Evolutionary conservation across 768 basidiomycete species (phyloP).

Genomic region (Mrakia gelida): DNA sequence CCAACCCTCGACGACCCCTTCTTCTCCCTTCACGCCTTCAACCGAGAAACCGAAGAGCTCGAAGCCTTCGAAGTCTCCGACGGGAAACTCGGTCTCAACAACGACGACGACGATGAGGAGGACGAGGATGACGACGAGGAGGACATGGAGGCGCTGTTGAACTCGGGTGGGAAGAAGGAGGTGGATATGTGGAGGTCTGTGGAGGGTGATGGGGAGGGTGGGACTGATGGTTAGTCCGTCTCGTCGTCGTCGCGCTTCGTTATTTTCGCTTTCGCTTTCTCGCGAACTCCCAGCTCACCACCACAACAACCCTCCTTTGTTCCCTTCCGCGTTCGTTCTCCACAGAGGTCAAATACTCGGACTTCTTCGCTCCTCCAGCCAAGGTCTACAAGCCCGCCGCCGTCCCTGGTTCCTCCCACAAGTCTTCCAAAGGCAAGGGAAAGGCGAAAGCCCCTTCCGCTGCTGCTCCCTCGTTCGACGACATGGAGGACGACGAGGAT

Average conservation of each 20-base stretch:
- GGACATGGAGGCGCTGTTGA: slow-evolving; percentile 37
- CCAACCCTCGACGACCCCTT: slow-evolving; percentile 78
- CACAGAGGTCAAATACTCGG: slow-evolving; percentile 43
- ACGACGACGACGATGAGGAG: slow-evolving; percentile 52
- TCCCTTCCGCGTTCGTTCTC: no score
- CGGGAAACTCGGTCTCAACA: slow-evolving; percentile 53
- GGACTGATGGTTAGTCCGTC: slow-evolving; percentile 32
- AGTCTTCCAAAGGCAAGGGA: slow-evolving; percentile 28
- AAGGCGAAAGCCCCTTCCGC: slow-evolving; percentile 1
- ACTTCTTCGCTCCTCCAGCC: slow-evolving; percentile 45
- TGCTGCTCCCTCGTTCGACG: slow-evolving; percentile 26
- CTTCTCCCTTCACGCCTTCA: slow-evolving; percentile 83
- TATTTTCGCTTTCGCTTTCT: background rate
- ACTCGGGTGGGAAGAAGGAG: slow-evolving; percentile 22
- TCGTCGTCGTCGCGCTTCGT: background rate
- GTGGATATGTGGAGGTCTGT: slow-evolving; percentile 29
- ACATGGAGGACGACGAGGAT: slow-evolving; percentile 38
- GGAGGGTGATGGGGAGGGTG: slow-evolving; percentile 22
- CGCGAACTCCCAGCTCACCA: no score
- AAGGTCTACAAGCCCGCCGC: slow-evolving; percentile 30
- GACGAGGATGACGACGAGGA: slow-evolving; percentile 52
- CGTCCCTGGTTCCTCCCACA: slow-evolving; percentile 12
- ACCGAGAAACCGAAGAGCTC: slow-evolving; percentile 71
- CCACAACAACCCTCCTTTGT: background rate
- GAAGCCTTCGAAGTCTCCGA: slow-evolving; percentile 62